These are phyloP conservation scores for Microcos paniculata DNA, from an alignment of 345 rosid genomes.

Conservation along the genomic window DNA sequence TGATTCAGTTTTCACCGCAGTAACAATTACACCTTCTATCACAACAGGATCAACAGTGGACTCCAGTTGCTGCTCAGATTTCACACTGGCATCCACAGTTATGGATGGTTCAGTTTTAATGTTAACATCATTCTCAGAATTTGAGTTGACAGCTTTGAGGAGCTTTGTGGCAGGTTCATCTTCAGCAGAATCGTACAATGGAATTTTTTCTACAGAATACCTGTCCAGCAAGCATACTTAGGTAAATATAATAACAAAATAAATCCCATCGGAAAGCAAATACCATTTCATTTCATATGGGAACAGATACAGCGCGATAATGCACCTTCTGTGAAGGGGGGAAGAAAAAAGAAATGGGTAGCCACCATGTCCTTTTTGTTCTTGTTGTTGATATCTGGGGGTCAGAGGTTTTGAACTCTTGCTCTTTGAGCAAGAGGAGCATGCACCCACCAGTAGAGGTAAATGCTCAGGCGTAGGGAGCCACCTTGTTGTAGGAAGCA, in stretches of 20 bases:
- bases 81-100: constrained; percentile 19
- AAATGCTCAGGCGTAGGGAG: too few relatives aligned
- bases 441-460: too few relatives aligned
- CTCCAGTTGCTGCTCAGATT: constrained; percentile 37
- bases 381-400: too few relatives aligned
- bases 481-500: background rate
- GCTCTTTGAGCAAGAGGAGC: too few relatives aligned
- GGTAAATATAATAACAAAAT: constrained; percentile 14
- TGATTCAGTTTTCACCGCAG: constrained; percentile 45
- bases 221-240: constrained; percentile 32
- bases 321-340: background rate
- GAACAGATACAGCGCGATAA: background rate
- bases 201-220: constrained; percentile 88
- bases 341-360: too few relatives aligned
- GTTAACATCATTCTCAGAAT: constrained; percentile 26
- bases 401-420: too few relatives aligned
- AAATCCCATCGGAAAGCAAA: background rate
- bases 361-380: too few relatives aligned
- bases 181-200: constrained; percentile 93
- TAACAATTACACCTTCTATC: constrained; percentile 37
- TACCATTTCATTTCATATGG: background rate
- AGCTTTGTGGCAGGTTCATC: constrained; percentile 75
- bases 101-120: constrained; percentile 29
- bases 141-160: constrained; percentile 35
- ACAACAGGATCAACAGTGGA: constrained; percentile 42